Percentiles rank a stretch among this genome's conserved stretches.
Conservation (phyloP, 148 eudicot species). For the Drosera capensis region DNA sequence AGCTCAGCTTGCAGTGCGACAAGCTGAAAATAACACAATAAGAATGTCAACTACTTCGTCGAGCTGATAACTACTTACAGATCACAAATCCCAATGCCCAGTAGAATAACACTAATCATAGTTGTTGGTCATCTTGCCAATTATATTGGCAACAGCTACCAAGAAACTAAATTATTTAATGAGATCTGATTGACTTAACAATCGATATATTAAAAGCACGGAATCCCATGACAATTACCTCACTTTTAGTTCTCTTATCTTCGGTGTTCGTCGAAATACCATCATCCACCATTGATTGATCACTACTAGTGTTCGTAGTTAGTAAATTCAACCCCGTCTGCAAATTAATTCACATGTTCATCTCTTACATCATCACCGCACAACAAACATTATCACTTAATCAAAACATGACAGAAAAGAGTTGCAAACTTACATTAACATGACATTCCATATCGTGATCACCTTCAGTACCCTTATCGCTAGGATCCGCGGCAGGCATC, state of each 20-base stretch:
- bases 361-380: background rate
- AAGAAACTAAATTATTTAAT: background rate
- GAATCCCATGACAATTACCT: slow-evolving; percentile 25
- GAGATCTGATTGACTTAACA: background rate
- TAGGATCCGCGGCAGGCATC: background rate
- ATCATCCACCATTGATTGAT: slow-evolving; percentile 59
- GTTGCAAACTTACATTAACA: slow-evolving; percentile 18
- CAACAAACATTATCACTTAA: too few species aligned
- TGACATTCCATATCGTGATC: slow-evolving; percentile 8
- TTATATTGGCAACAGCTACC: background rate
- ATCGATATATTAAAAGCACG: background rate
- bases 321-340: slow-evolving; percentile 72
- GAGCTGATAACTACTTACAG: background rate
- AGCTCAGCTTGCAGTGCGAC: slow-evolving; percentile 19
- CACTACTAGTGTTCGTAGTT: slow-evolving; percentile 50
- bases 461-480: background rate
- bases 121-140: background rate
- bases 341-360: background rate
- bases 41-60: too few species aligned
- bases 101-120: background rate
- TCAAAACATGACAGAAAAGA: background rate
- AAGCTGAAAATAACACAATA: slow-evolving; percentile 19
- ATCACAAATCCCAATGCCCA: background rate
- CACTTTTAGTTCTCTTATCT: slow-evolving; percentile 31
- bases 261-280: slow-evolving; percentile 36